A percentile compares a stretch with the other conserved stretches of the same genome.
phyloP scores from a whole-genome alignment of 2,329 filamentous ascomycete species.

The Huntiella decipiens region DNA sequence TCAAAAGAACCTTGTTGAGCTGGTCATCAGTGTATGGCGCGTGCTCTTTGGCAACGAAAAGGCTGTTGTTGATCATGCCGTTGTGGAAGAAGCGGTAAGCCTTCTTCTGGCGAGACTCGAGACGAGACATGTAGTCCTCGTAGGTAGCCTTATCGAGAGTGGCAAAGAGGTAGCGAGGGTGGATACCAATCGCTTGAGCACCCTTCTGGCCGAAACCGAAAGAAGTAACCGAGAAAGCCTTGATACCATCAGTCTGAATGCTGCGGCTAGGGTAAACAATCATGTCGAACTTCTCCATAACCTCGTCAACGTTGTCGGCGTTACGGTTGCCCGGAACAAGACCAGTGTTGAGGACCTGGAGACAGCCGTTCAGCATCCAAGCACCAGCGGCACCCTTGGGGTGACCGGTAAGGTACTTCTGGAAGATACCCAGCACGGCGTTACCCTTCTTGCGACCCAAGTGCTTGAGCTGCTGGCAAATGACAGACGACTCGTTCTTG shows the following conservation, averaged over 20 bases:
- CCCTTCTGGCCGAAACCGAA: constrained; percentile 99
- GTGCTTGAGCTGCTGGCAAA: constrained; percentile 90
- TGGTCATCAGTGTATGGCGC: constrained; percentile 79
- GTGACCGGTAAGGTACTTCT: constrained; percentile 97
- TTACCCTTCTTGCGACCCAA: constrained; percentile 94
- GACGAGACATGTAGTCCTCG: constrained; percentile 66
- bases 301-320: constrained; percentile 87
- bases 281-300: constrained; percentile 95
- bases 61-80: constrained; percentile 88
- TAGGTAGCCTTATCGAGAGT: constrained; percentile 79
- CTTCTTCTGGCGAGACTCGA: constrained; percentile 90
- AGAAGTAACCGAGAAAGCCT: constrained; percentile 95
- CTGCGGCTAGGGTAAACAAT: constrained; percentile 90
- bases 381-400: constrained; percentile 98
- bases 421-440: constrained; percentile 89
- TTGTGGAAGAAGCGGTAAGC: constrained; percentile 98
- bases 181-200: constrained; percentile 88
- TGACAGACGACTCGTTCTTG: constrained; percentile 97
- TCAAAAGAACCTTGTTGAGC: constrained; percentile 75
- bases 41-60: constrained; percentile 90
- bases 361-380: constrained; percentile 98
- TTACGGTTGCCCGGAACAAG: constrained; percentile 95
- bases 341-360: constrained; percentile 87
- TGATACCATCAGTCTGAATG: constrained; percentile 94
- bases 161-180: constrained; percentile 88